phyloP scores from a whole-genome alignment of 192 early-diverging fungal genomes.

The Rhizoclosmatium sp. region DNA sequence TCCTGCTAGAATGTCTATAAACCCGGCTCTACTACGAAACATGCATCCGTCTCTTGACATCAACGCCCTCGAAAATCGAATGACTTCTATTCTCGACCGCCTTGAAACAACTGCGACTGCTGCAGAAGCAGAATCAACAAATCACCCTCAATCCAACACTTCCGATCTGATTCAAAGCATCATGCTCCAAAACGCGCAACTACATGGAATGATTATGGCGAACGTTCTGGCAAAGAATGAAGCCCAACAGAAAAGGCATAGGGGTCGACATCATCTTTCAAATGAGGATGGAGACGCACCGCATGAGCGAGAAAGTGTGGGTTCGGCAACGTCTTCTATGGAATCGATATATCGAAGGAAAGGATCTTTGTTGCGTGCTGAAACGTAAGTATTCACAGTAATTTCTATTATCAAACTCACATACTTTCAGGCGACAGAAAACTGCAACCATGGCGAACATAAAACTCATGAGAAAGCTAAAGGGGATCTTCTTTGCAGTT shows the following conservation, averaged over 20 bases:
- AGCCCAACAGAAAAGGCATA: neutral
- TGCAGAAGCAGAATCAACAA: neutral
- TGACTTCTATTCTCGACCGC: constrained; percentile 14
- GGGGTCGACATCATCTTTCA: neutral
- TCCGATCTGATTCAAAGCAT: constrained; percentile 27
- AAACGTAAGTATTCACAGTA: neutral
- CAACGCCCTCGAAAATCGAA: neutral
- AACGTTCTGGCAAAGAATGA: neutral
- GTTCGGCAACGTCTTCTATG: neutral
- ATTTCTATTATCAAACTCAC: too few relatives aligned
- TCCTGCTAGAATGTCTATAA: too few relatives aligned
- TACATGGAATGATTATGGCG: constrained; percentile 31
- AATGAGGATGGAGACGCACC: neutral
- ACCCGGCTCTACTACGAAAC: too few relatives aligned
- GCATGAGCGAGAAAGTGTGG: neutral
- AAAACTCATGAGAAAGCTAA: neutral
- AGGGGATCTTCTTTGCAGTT: neutral
- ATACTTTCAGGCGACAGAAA: too few relatives aligned
- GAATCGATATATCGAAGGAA: neutral
- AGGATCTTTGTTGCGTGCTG: neutral
- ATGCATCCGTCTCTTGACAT: neutral
- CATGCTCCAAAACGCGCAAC: constrained; percentile 31
- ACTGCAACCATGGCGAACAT: neutral
- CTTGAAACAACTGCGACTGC: neutral
- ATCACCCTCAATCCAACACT: neutral